A percentile compares a stretch with the other conserved stretches of the same genome.
These are phyloP conservation scores for Camellia oleifera DNA, from an alignment of 179 eudicot species.

Conservation along the genomic window DNA sequence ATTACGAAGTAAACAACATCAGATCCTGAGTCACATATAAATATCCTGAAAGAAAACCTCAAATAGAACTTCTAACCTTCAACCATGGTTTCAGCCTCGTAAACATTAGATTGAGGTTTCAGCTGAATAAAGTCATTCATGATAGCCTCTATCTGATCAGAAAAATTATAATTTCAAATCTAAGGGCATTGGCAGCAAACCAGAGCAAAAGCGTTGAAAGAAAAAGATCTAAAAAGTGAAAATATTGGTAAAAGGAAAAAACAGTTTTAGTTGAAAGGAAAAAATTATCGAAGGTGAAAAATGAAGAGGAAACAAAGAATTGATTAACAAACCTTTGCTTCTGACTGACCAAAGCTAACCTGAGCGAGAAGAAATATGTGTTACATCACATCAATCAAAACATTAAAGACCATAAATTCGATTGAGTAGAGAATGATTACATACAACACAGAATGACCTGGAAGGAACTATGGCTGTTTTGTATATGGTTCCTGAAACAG, in stretches of 20 bases:
- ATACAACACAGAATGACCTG: constrained; percentile 92
- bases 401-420: neutral
- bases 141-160: constrained; percentile 84
- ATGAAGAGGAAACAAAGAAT: constrained; percentile 10
- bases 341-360: constrained; percentile 94
- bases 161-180: neutral
- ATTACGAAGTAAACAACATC: neutral
- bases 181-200: neutral
- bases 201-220: neutral
- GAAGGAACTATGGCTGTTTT: constrained; percentile 82
- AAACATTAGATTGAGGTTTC: constrained; percentile 85
- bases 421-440: constrained; percentile 20
- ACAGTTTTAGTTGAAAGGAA: neutral
- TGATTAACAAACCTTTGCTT: constrained; percentile 74
- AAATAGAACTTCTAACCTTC: constrained; percentile 59
- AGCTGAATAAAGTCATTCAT: constrained; percentile 96
- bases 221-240: neutral
- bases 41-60: neutral
- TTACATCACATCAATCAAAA: neutral
- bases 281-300: neutral
- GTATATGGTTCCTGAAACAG: constrained; percentile 88
- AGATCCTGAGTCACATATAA: neutral
- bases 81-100: constrained; percentile 94
- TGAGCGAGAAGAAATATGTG: constrained; percentile 28
- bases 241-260: neutral